Percentiles rank a stretch among this genome's conserved stretches.
phyloP scores from a whole-genome alignment of 257 asterid species.

The Petunia secreta region DNA sequence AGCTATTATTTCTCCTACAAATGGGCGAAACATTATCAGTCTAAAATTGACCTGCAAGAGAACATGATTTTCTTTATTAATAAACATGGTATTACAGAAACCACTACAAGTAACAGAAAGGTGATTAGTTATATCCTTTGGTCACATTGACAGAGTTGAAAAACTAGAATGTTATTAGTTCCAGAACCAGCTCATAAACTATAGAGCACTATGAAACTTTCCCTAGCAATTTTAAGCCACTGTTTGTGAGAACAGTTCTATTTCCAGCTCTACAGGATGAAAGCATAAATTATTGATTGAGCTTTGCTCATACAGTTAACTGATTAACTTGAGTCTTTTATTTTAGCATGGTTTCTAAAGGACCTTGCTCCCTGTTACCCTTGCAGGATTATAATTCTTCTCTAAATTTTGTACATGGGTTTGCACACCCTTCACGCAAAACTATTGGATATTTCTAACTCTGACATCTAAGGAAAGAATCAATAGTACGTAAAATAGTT shows the following conservation, averaged over 20 bases:
- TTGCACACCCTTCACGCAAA: neutral
- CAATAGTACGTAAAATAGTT: neutral
- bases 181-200: constrained; percentile 17
- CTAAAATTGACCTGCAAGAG: constrained; percentile 76
- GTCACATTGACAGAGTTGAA: neutral
- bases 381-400: neutral
- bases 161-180: neutral
- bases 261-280: neutral
- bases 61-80: constrained; percentile 21
- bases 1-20: constrained; percentile 77
- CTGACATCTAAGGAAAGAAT: too few relatives aligned
- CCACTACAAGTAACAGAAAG: constrained; percentile 1
- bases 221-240: neutral
- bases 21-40: constrained; percentile 83
- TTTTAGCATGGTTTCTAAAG: neutral
- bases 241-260: neutral
- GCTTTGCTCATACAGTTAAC: neutral
- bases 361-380: constrained; percentile 5
- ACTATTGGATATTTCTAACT: neutral
- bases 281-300: neutral
- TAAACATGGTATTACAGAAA: neutral
- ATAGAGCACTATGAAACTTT: neutral
- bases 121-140: neutral
- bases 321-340: neutral
- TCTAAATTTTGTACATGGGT: neutral